phyloP scores from a whole-genome alignment of 371 early-diverging fungal species.

The Actinomortierella ambigua region DNA sequence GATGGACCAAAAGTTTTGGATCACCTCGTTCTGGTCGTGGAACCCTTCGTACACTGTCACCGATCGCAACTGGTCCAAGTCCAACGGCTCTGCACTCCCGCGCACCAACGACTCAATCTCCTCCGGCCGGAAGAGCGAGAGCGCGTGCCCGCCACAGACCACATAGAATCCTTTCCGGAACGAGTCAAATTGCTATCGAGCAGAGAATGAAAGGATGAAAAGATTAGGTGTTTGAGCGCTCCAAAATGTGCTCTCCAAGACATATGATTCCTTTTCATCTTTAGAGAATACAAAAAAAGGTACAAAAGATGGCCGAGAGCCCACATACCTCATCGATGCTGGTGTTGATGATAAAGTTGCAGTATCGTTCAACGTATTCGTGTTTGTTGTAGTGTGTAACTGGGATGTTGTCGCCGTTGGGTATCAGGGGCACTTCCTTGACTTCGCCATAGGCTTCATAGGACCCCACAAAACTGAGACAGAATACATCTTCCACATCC shows the following conservation, averaged over 20 bases:
- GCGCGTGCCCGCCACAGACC: slow-evolving; percentile 91
- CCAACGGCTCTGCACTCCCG: slow-evolving; percentile 86
- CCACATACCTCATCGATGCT: slow-evolving; percentile 42
- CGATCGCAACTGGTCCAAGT: slow-evolving; percentile 76
- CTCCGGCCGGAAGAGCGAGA: slow-evolving; percentile 90
- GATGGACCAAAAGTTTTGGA: slow-evolving; percentile 89
- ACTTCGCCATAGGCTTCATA: slow-evolving; percentile 81
- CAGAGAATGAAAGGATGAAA: slow-evolving; percentile 31
- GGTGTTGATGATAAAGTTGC: slow-evolving; percentile 78
- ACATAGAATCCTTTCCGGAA: slow-evolving; percentile 92
- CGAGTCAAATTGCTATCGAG: slow-evolving; percentile 85
- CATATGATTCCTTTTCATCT: not conserved
- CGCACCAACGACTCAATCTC: slow-evolving; percentile 97
- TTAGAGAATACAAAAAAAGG: not conserved
- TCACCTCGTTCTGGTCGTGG: slow-evolving; percentile 60
- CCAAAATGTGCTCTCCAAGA: not conserved
- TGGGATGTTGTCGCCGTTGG: slow-evolving; percentile 70
- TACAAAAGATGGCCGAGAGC: too few species aligned
- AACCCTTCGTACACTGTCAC: slow-evolving; percentile 88
- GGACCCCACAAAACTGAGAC: slow-evolving; percentile 81
- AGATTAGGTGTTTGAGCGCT: not conserved
- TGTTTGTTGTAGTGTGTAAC: slow-evolving; percentile 77
- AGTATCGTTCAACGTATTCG: slow-evolving; percentile 85
- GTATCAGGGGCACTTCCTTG: slow-evolving; percentile 70
- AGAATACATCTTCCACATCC: slow-evolving; percentile 86